A percentile compares a stretch with the other conserved stretches of the same genome.
Evolutionary conservation across 257 asterid species (phyloP).

Genomic region (Thymus mandschuricus): DNA sequence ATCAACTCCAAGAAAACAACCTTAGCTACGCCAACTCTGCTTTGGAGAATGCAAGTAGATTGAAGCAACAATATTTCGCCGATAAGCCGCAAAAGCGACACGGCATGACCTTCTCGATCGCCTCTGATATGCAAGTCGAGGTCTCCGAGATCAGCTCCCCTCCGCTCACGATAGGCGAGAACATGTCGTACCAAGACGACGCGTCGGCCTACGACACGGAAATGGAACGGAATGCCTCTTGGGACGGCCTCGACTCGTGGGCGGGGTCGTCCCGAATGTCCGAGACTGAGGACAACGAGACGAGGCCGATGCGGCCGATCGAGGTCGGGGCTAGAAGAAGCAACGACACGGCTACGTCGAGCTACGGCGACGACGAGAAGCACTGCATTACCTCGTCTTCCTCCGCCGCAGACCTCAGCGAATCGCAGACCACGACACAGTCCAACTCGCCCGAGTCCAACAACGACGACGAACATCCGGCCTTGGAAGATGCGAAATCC

Average conservation of each 20-base stretch:
- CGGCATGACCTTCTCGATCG: conserved; percentile 61
- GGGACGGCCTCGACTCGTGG: conserved; percentile 41
- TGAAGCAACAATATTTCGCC: conserved; percentile 42
- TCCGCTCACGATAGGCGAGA: conserved; percentile 51
- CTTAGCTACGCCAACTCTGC: conserved; percentile 28
- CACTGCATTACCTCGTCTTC: conserved; percentile 24
- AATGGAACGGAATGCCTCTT: conserved; percentile 32
- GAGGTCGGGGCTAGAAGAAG: conserved; percentile 49
- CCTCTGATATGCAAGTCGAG: conserved; percentile 94
- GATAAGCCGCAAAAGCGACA: conserved; percentile 39
- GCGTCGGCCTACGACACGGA: conserved; percentile 40
- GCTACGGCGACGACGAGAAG: conserved; percentile 8
- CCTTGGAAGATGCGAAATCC: background rate
- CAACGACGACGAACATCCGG: background rate
- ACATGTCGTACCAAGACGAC: conserved; percentile 48
- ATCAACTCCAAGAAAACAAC: conserved; percentile 14
- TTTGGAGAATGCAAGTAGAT: conserved; percentile 37
- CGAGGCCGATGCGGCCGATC: conserved; percentile 39
- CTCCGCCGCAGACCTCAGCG: conserved; percentile 30
- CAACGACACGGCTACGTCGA: background rate
- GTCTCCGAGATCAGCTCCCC: conserved; percentile 80
- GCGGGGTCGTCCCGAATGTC: conserved; percentile 37
- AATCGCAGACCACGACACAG: background rate
- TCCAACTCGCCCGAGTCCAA: background rate
- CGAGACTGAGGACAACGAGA: conserved; percentile 42